phyloP scores from a whole-genome alignment of 108 stramenopile genomes.

The Ochromonas danica region DNA sequence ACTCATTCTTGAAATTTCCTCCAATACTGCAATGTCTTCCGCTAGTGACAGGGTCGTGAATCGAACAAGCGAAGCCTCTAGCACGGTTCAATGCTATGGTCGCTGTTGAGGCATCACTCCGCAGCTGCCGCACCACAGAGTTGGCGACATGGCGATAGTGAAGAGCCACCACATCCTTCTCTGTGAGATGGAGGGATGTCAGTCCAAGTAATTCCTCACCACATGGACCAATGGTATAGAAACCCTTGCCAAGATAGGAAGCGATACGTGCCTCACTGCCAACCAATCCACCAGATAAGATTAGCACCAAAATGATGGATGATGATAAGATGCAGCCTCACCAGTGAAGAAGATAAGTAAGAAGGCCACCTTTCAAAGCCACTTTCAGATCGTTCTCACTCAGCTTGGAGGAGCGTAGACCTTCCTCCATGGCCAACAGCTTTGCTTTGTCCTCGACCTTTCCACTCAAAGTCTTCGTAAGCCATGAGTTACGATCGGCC shows the following conservation, averaged over 20 bases:
- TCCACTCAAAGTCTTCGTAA: neutral
- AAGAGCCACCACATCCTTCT: slow-evolving; percentile 64
- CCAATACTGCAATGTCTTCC: slow-evolving; percentile 80
- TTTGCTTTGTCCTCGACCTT: no score
- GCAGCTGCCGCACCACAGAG: slow-evolving; percentile 62
- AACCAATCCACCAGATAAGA: no score
- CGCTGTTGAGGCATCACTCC: slow-evolving; percentile 43
- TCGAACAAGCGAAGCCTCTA: slow-evolving; percentile 67
- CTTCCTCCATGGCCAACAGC: no score
- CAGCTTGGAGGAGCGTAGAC: no score
- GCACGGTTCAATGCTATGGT: slow-evolving; percentile 70
- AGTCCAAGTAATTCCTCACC: slow-evolving; percentile 73
- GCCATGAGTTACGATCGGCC: neutral
- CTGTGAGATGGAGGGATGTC: slow-evolving; percentile 50
- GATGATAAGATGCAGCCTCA: no score
- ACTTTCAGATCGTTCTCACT: no score
- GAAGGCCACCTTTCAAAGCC: neutral
- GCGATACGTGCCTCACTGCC: slow-evolving; percentile 75
- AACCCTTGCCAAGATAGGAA: slow-evolving; percentile 68
- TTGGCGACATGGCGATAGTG: slow-evolving; percentile 76
- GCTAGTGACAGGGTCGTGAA: slow-evolving; percentile 73
- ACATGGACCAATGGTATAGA: slow-evolving; percentile 84
- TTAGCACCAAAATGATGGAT: no score
- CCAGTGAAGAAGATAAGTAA: neutral
- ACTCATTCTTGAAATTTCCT: slow-evolving; percentile 43